Evolutionary conservation across 768 basidiomycete genomes (phyloP).

Genomic region (Gelatoporia subvermispora): DNA sequence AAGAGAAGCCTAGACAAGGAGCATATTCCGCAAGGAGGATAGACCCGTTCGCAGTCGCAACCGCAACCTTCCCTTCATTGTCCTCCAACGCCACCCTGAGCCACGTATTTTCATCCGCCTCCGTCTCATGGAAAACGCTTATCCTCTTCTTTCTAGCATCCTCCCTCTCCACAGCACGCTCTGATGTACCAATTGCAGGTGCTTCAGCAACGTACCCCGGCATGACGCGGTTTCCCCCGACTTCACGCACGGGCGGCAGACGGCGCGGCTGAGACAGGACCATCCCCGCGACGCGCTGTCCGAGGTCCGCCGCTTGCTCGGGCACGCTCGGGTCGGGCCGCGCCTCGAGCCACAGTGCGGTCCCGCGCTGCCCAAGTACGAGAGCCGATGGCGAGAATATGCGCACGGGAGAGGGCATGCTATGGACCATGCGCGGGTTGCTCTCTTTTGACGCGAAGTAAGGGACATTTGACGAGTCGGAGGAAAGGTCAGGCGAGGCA

Average conservation of each 20-base stretch:
- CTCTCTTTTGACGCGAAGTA: slow-evolving; percentile 2
- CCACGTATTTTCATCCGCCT: slow-evolving; percentile 47
- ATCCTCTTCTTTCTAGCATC: neutral
- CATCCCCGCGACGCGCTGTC: slow-evolving; percentile 57
- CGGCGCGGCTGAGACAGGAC: slow-evolving; percentile 15
- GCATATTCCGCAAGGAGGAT: slow-evolving; percentile 49
- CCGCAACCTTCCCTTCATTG: slow-evolving; percentile 31
- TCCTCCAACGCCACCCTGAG: slow-evolving; percentile 35
- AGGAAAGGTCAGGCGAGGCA: slow-evolving; percentile 12
- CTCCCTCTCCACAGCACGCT: neutral
- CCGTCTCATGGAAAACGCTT: slow-evolving; percentile 37
- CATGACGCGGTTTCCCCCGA: neutral
- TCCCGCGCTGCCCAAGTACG: slow-evolving; percentile 53
- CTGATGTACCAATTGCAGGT: neutral
- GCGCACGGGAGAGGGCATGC: slow-evolving; percentile 36
- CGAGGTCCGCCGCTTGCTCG: slow-evolving; percentile 31
- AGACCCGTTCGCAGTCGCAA: slow-evolving; percentile 35
- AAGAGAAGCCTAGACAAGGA: neutral
- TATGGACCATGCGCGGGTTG: slow-evolving; percentile 10
- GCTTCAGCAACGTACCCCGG: neutral
- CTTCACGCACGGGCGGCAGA: no score
- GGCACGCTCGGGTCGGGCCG: slow-evolving; percentile 40
- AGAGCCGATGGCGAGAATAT: slow-evolving; percentile 52
- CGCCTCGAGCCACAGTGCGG: slow-evolving; percentile 62
- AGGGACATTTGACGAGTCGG: neutral